Evolutionary conservation across 2,329 filamentous ascomycete species (phyloP), one percentile per base, ranked within the genome.

Genomic region (Cercospora sesami): DNA sequence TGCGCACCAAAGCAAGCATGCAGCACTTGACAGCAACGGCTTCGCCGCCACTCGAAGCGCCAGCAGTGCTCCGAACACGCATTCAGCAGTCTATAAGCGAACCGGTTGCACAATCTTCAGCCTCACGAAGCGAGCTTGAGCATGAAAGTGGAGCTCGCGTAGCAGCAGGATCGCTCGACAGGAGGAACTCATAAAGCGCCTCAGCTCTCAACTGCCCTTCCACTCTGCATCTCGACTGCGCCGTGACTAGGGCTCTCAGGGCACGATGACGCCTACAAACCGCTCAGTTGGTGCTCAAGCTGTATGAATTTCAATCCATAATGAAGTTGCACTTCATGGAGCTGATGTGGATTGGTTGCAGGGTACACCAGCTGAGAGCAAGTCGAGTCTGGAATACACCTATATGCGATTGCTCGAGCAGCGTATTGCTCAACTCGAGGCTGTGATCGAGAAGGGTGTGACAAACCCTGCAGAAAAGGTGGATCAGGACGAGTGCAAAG

Each of bases 381-480:
- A 39, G 16, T 39, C 36, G 16, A n/a, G 36, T n/a, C 16, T 66
- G 21, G 64, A 66, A 28, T 28, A 64, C 21, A 51, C 26, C 28
- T 67, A 67, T 42, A 64, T 67, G 23, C 60, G 48, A 21, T 31
- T 67, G 14, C 65, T 67, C 5, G 65, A 67, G 51, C 18, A 62
- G 28, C 65, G 65, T 14, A 63, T 63, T 23, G 59, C 60, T 31
- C 60, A 67, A 26, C 64, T 66, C 16, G 57, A 66, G 36, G 36
- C 26, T 60, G 58, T 23, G 21, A 39, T 42, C 28, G 23, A 62
- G 10, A 21, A 31, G 26, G 36, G 26, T 14, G n/a, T 39, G 18
- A 42, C 60, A 26, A n/a, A n/a, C 31, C 16, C 36, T 6, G 30
- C 28, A 60, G 58, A 36, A 33, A 36, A 60, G 31, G 28, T 30